Base-by-base conservation (phyloP, 2,329 filamentous ascomycete species). In the Coleophoma cylindrospora region DNA sequence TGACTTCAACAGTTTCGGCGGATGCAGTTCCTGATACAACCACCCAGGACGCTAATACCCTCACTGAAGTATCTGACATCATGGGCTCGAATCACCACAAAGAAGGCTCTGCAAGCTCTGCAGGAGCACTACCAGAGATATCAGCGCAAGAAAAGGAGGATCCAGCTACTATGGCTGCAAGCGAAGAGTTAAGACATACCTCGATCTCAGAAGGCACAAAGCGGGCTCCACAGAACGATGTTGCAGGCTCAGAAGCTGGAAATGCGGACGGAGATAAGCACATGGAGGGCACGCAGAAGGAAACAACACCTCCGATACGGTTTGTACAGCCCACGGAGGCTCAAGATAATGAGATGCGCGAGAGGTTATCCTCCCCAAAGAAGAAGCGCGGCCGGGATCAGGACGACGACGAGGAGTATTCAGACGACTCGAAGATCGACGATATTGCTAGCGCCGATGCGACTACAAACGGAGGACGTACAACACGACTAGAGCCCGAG, bases 181-280 rank as follows among this genome's bases (percentile, higher is more conserved):
- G 82, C 54, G 77, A 83, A 60, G 82, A 86, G 67, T 73, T 86
- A 38, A 81, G 79, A 68, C 80, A 85, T 55, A 83, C 81, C 10
- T 75, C 70, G 47, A 84, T 86, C 55, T 85, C 81, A 14, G 81
- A 67, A 79, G 58, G 73, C 66, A 45, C 54, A 14, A 13, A 45
- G 21, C 44, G 54, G 13, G 32, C 43, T 12, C 32, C 50, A 49
- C 47, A 52, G 43, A 54, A 62, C 64, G 54, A 60, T 62, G 48
- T 61, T 58, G 52, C 59, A 34, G 50, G 57, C 40, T 48, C 44
- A 33, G 46, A 58, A 37, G 59, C 63, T 54, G 52, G 60, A 45
- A 62, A 51, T 57, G 57, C 54, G 22, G 60, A 59, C 32, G 61
- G 65, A 51, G 63, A 66, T 53, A 62, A 57, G 50, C 53, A 59